Conservation (phyloP, 805 yeast genomes). For the Candida takata region DNA sequence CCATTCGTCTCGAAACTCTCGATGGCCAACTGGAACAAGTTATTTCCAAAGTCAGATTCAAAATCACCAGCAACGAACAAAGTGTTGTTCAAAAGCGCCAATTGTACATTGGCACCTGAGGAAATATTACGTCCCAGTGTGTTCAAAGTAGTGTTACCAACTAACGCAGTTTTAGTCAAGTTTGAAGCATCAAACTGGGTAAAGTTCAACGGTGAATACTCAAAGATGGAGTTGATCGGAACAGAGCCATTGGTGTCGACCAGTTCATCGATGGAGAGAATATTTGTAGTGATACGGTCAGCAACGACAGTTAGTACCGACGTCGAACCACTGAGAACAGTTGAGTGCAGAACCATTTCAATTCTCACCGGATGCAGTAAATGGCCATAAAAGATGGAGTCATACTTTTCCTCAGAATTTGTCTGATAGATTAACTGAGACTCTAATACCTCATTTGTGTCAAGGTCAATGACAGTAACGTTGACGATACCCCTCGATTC, state of each 20-base stretch:
- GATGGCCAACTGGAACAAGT: constrained; percentile 30
- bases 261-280: constrained; percentile 38
- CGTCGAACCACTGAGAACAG: constrained; percentile 20
- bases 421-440: constrained; percentile 63
- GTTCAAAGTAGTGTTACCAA: constrained; percentile 43
- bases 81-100: constrained; percentile 26
- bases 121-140: constrained; percentile 29
- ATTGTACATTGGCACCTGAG: constrained; percentile 33
- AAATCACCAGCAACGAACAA: constrained; percentile 47
- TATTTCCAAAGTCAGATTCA: constrained; percentile 29
- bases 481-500: constrained; percentile 65
- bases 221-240: constrained; percentile 71
- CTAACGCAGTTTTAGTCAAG: constrained; percentile 17
- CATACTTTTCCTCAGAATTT: constrained; percentile 75
- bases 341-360: constrained; percentile 31
- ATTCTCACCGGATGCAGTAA: constrained; percentile 44
- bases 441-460: constrained; percentile 30
- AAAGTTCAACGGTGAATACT: constrained; percentile 69
- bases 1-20: constrained; percentile 10
- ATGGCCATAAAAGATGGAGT: constrained; percentile 65
- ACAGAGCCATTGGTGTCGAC: constrained; percentile 29
- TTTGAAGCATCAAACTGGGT: constrained; percentile 28
- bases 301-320: constrained; percentile 54
- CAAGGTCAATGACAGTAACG: constrained; percentile 52
- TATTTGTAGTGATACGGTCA: constrained; percentile 49